Conservation (phyloP, 139 green algal genomes). For the Haematococcus lacustris region DNA sequence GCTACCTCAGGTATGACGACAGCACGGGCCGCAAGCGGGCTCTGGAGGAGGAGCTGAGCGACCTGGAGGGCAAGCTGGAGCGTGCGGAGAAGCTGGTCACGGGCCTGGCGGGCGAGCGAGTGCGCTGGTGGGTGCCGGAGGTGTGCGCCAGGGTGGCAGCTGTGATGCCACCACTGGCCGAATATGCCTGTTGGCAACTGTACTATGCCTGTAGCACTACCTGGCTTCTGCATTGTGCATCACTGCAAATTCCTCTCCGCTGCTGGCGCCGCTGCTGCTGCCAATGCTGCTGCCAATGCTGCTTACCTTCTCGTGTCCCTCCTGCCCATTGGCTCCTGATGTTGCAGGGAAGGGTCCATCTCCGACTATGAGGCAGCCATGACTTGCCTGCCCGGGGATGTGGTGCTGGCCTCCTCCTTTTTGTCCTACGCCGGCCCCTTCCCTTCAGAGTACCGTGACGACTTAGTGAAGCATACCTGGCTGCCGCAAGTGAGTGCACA, state of each 20-base stretch:
- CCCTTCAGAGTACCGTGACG: slow-evolving; percentile 66
- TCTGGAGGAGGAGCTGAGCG: slow-evolving; percentile 67
- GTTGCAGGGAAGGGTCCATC: slow-evolving; percentile 57
- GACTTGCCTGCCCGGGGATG: slow-evolving; percentile 54
- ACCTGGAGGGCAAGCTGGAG: slow-evolving; percentile 72
- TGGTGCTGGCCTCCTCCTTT: slow-evolving; percentile 61
- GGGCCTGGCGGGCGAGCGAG: slow-evolving; percentile 51
- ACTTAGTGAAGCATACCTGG: slow-evolving; percentile 65
- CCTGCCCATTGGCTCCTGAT: too few species aligned
- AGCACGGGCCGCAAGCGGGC: slow-evolving; percentile 59
- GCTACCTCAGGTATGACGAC: slow-evolving; percentile 58
- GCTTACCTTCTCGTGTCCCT: too few species aligned
- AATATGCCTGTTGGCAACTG: too few species aligned
- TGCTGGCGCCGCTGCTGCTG: too few species aligned
- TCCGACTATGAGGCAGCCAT: slow-evolving; percentile 43
- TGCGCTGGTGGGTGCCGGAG: slow-evolving; percentile 35
- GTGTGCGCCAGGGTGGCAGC: too few species aligned
- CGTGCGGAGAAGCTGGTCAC: slow-evolving; percentile 70
- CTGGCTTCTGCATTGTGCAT: too few species aligned
- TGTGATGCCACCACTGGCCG: too few species aligned
- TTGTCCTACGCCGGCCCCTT: slow-evolving; percentile 76
- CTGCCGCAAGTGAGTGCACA: slow-evolving; percentile 40
- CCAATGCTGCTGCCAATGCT: too few species aligned
- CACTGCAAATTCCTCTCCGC: too few species aligned
- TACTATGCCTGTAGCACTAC: too few species aligned